Evolutionary conservation across 2,329 filamentous ascomycete species (phyloP), one percentile per base, ranked within the genome.

Genomic region (Fusarium sp.): DNA sequence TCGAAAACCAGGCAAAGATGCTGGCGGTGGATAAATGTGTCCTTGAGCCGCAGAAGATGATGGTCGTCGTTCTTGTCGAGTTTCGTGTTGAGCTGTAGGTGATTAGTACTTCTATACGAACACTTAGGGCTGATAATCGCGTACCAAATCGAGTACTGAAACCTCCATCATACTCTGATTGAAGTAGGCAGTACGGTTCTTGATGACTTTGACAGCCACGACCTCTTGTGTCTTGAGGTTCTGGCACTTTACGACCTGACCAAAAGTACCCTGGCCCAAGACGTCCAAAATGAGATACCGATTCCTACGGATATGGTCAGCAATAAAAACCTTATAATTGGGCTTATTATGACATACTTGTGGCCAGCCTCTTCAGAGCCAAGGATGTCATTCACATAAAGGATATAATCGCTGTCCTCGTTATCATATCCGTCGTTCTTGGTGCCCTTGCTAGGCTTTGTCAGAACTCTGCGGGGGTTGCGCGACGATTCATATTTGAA

Each of bases 151-250:
- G 60, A 99, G 86, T 24, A 99, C 96, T 3, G 96, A 99, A 33
- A 99, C 96, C 79, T 99, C 96, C 96, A 99, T 99, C 96, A 99
- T 99, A 80, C 96, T 98, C 81, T 99, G 96, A 78, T 99, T 99
- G 84, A 99, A 99, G 80, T 99, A 99, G 38, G 96, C 96, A 3
- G 96, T 99, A 75, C 95, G 91, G 81, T 99, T 99, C 83, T 99
- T 99, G 83, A 99, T 96, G 56, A 99, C 96, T 82, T 99, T 99
- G 72, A 99, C 96, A 5, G 96, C 96, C 44, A 99, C 96, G 39
- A 99, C 96, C 81, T 99, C 96, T 79, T 98, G 95, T 1, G 96
- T 98, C 83, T 97, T 98, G 74, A 99, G 82, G 75, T 99, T 99
- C 80, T 99, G 96, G 78, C 96, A 99, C 81, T 99, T 99, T 65